A percentile compares a stretch with the other conserved stretches of the same genome.
phyloP scores from a whole-genome alignment of 139 green algal genomes.

The Closterium sp. region DNA sequence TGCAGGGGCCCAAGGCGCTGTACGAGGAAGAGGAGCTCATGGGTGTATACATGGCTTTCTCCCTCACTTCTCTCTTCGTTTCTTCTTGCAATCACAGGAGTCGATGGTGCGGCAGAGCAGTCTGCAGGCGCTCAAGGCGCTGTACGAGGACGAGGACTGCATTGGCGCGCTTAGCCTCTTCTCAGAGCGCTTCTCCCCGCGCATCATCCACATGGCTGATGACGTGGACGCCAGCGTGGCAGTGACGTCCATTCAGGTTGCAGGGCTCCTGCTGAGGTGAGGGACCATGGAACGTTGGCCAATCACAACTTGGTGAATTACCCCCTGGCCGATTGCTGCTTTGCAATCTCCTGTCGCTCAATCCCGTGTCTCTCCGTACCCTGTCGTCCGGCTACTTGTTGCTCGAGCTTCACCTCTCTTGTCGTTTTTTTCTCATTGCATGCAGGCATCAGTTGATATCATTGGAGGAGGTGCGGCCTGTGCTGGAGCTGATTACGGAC shows the following conservation, averaged over 20 bases:
- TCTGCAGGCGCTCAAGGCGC: conserved; percentile 55
- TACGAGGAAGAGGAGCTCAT: conserved; percentile 64
- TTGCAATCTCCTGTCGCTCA: no score
- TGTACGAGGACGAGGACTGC: conserved; percentile 69
- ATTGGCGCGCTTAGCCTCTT: conserved; percentile 68
- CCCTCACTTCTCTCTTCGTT: neutral
- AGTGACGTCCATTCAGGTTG: conserved; percentile 72
- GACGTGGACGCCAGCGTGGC: conserved; percentile 69
- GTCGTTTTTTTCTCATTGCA: neutral
- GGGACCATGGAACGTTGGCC: neutral
- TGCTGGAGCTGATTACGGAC: neutral
- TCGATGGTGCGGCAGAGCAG: conserved; percentile 21
- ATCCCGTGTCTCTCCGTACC: no score
- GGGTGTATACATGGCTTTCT: no score
- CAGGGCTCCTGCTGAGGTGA: conserved; percentile 20
- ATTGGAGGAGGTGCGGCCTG: neutral
- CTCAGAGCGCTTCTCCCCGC: conserved; percentile 69
- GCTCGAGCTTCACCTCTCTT: neutral
- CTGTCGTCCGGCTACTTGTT: no score
- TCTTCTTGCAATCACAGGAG: neutral
- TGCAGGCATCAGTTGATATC: neutral
- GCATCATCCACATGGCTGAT: conserved; percentile 81
- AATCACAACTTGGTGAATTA: neutral
- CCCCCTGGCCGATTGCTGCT: no score
- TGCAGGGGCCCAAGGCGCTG: conserved; percentile 61